Evolutionary conservation across 1,284 basidiomycete genomes (phyloP).

Genomic region (Thecaphora frezii): DNA sequence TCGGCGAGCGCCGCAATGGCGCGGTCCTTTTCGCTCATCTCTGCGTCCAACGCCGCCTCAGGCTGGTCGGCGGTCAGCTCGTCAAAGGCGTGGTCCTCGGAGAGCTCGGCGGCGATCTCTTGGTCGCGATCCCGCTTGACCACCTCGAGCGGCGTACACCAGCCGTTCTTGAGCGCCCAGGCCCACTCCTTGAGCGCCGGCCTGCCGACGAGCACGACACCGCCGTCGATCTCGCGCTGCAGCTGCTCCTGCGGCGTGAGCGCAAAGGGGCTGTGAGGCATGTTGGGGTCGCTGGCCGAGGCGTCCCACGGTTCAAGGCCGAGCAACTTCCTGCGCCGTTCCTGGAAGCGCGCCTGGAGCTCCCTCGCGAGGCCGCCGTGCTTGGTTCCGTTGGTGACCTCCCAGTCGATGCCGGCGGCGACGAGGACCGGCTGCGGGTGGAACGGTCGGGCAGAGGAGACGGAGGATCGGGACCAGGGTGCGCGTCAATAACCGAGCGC

Average conservation of each 20-base stretch:
- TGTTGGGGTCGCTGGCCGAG: slow-evolving; percentile 40
- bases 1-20: slow-evolving; percentile 21
- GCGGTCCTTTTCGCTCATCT: slow-evolving; percentile 26
- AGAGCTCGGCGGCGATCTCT: slow-evolving; percentile 69
- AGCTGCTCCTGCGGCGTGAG: slow-evolving; percentile 66
- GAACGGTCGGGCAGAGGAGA: slow-evolving; percentile 55
- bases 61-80: slow-evolving; percentile 61
- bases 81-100: slow-evolving; percentile 76
- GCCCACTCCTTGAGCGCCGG: slow-evolving; percentile 93
- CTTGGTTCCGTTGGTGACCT: slow-evolving; percentile 76
- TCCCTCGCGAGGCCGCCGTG: slow-evolving; percentile 80
- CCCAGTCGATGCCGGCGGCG: slow-evolving; percentile 90
- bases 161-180: slow-evolving; percentile 80
- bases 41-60: background rate
- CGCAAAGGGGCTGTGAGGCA: slow-evolving; percentile 66
- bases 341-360: slow-evolving; percentile 73
- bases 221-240: slow-evolving; percentile 74
- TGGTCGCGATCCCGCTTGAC: slow-evolving; percentile 71
- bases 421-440: slow-evolving; percentile 90
- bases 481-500: too few species aligned
- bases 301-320: slow-evolving; percentile 51
- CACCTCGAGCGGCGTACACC: slow-evolving; percentile 67
- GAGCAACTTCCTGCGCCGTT: slow-evolving; percentile 64
- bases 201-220: slow-evolving; percentile 82
- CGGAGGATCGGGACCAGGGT: slow-evolving; percentile 9